phyloP scores from a whole-genome alignment of 2,329 filamentous ascomycete species.

The Colletotrichum karsti region DNA sequence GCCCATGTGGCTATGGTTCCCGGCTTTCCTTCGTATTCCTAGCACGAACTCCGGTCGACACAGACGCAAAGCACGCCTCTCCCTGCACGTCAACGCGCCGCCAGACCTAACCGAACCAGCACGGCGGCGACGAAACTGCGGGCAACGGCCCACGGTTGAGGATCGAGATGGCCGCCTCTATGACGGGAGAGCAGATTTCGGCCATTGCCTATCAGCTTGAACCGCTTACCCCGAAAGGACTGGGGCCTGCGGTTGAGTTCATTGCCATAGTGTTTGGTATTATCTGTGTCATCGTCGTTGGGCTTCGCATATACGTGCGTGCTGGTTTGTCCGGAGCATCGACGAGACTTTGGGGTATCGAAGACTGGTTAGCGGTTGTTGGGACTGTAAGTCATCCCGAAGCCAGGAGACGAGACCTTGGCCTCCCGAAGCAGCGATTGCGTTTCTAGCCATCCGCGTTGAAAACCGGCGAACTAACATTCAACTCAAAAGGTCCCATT shows the following conservation, averaged over 20 bases:
- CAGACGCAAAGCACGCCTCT: background rate
- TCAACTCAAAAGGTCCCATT: background rate
- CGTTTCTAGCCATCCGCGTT: background rate
- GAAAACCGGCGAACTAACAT: background rate
- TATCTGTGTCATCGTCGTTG: background rate
- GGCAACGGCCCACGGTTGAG: background rate
- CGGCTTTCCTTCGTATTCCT: background rate
- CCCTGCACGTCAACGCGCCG: background rate
- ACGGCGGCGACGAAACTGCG: background rate
- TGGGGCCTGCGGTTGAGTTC: background rate
- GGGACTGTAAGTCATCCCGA: background rate
- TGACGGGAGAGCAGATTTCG: conserved; percentile 5
- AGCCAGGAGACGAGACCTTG: background rate
- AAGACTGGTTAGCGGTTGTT: background rate
- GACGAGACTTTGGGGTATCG: background rate
- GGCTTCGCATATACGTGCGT: background rate
- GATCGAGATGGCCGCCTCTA: background rate
- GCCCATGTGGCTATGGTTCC: background rate
- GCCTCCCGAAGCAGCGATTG: background rate
- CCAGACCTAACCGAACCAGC: background rate
- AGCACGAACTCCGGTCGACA: background rate
- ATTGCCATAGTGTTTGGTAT: conserved; percentile 1
- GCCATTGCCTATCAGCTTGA: background rate
- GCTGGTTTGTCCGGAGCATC: conserved; percentile 9
- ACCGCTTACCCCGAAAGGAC: background rate